Conservation (phyloP, 2,329 filamentous ascomycete species). For the Aspergillus cejpii region DNA sequence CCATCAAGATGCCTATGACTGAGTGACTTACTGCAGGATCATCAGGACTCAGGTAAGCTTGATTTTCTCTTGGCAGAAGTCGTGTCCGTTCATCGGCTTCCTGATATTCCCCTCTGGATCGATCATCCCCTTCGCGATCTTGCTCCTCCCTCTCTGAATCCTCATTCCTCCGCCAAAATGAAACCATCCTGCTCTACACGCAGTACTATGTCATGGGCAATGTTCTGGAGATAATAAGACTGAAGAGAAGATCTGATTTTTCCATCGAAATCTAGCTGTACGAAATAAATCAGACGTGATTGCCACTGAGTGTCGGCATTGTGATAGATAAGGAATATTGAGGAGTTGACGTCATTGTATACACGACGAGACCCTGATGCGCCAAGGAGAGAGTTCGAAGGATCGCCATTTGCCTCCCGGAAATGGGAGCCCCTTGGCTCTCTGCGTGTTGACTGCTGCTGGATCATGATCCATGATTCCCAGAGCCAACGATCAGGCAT, state of each 20-base stretch:
- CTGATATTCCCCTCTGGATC: constrained; percentile 6
- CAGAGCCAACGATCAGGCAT: too few relatives aligned
- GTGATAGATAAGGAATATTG: too few relatives aligned
- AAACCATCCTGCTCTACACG: constrained; percentile 38
- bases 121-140: constrained; percentile 25
- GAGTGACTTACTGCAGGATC: constrained; percentile 63
- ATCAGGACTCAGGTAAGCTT: constrained; percentile 65
- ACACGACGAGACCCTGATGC: not conserved
- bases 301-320: too few relatives aligned
- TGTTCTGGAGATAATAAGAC: not conserved
- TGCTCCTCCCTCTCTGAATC: constrained; percentile 27
- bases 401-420: not conserved
- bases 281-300: too few relatives aligned
- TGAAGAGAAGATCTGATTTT: not conserved
- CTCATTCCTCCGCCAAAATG: constrained; percentile 51
- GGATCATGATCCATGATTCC: too few relatives aligned
- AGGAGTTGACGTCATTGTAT: constrained; percentile 1
- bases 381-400: not conserved
- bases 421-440: too few relatives aligned
- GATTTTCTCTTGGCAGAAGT: constrained; percentile 60
- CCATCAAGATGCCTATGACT: not conserved
- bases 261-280: not conserved
- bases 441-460: too few relatives aligned
- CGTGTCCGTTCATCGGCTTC: constrained; percentile 58
- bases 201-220: not conserved